Evolutionary conservation across 768 basidiomycete species (phyloP), one percentile per base, ranked within the genome.

Genomic region (Coprinellus micaceus): DNA sequence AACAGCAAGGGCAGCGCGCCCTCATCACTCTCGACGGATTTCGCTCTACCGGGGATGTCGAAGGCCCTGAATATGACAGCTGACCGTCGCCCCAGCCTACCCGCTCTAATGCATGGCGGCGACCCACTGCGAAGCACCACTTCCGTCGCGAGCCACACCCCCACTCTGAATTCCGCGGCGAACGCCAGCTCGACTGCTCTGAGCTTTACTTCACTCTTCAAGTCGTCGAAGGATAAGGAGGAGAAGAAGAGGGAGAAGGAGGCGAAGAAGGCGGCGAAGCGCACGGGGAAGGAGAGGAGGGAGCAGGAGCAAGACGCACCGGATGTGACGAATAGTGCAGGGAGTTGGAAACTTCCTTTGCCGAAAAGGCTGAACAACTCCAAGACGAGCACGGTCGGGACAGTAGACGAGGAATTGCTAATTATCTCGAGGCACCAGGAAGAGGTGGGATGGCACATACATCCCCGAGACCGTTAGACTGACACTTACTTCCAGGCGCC

Each of bases 211-310:
- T 53, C 53, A 1, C 17, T 60, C 21, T 60, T 58, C 49, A 46
- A 57, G 15, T 30, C 30, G 36, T 36, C 13, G 37, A 58, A 64
- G 45, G 58, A 60, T 48, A 64, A 59, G 53, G 62, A 61, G 11
- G 60, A 52, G 21, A 65, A 62, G 56, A 61, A 67, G 59, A 58
- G 54, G 57, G 61, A 45, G 39, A 64, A 51, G 59, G 58, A 30
- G 33, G 59, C 46, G 52, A 61, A 56, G 28, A 54, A 59, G 44
- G 53, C 45, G 40, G 54, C 47, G 57, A 46, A 46, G 30, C 15
- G 44, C 39, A 43, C 56, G 55, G 45, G 47, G 56, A 52, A 39
- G 60, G 54, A 4, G 52, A 37, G 15, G 39, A 54, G 12, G 56
- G 43, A 4, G 52, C 24, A 25, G 48, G 47, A 41, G 28, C 17